Evolutionary conservation across 805 yeast genomes (phyloP).

Genomic region (Zygoascus flipseniorum): DNA sequence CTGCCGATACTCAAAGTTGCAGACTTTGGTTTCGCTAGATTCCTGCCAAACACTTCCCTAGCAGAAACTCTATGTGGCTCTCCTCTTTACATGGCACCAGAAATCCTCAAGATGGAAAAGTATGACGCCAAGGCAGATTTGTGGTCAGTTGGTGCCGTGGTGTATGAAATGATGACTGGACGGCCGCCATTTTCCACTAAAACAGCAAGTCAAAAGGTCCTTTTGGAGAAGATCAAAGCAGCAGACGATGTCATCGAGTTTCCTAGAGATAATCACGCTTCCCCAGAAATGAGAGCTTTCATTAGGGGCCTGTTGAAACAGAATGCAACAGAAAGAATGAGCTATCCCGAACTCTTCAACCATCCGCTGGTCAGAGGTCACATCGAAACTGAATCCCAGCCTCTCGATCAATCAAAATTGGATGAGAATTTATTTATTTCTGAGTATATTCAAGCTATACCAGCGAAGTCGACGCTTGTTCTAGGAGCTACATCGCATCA

Average conservation of each 20-base stretch:
- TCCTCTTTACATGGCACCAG: slow-evolving; percentile 98
- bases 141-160: slow-evolving; percentile 97
- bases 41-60: slow-evolving; percentile 84
- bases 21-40: slow-evolving; percentile 95
- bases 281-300: slow-evolving; percentile 56
- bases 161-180: slow-evolving; percentile 94
- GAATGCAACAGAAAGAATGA: slow-evolving; percentile 80
- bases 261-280: slow-evolving; percentile 56
- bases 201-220: slow-evolving; percentile 87
- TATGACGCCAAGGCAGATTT: slow-evolving; percentile 95
- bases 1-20: slow-evolving; percentile 89
- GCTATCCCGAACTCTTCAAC: slow-evolving; percentile 78
- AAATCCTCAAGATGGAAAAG: slow-evolving; percentile 85
- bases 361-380: slow-evolving; percentile 57
- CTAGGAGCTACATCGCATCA: background rate
- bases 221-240: slow-evolving; percentile 76
- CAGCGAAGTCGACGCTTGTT: background rate
- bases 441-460: slow-evolving; percentile 46
- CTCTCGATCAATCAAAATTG: slow-evolving; percentile 56
- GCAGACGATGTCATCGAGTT: slow-evolving; percentile 71
- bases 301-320: slow-evolving; percentile 71
- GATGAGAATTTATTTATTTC: slow-evolving; percentile 79
- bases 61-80: slow-evolving; percentile 98
- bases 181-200: slow-evolving; percentile 92
- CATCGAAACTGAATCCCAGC: slow-evolving; percentile 28